Evolutionary conservation across 2,329 filamentous ascomycete genomes (phyloP), one percentile per base, ranked within the genome.

Genomic region (Stagonosporopsis rhizophila): DNA sequence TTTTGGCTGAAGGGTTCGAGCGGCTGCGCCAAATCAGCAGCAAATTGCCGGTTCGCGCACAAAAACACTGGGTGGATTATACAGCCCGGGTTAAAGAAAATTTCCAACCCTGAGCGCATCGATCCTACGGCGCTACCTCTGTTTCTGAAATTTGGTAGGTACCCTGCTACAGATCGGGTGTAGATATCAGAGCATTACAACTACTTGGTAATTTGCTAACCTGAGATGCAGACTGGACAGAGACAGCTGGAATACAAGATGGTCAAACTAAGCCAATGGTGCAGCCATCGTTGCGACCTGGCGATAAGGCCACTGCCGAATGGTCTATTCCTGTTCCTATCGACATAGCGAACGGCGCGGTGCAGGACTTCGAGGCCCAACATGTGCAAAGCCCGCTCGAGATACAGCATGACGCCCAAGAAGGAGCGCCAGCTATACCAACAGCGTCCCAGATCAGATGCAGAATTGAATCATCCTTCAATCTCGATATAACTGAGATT

Each of bases 401-500:
- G 12, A 8, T 14, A 3, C 41, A 46, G 6, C 28, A 23, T 23
- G 22, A 12, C 9, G 4, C 14, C 8, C 38, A n/a, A 0, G 15
- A 19, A 7, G 37, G 44, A 19, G 3, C 20, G 6, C 12, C 38
- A 17, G 25, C 32, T 22, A 3, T 14, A 17, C 42, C 34, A 23
- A 19, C 40, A 8, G 61, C 55, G 20, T 40, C 46, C 5, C n/a
- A 58, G n/a, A n/a, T 72, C 19, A 67, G 61, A 44, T 23, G 42
- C 4, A 58, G 32, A 17, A 68, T 72, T 15, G 64, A 64, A 34
- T 37, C 45, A 22, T 44, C 53, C 5, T 62, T 53, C 30, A 62
- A 64, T 15, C 53, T 74, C 5, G 44, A 71, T 22, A 67, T 69
- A 34, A 38, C 47, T 8, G 52, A 61, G 1, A 61, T 75, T 44